Base-by-base conservation (phyloP, 1,284 basidiomycete species). In the Tetrapyrgos nigripes region DNA sequence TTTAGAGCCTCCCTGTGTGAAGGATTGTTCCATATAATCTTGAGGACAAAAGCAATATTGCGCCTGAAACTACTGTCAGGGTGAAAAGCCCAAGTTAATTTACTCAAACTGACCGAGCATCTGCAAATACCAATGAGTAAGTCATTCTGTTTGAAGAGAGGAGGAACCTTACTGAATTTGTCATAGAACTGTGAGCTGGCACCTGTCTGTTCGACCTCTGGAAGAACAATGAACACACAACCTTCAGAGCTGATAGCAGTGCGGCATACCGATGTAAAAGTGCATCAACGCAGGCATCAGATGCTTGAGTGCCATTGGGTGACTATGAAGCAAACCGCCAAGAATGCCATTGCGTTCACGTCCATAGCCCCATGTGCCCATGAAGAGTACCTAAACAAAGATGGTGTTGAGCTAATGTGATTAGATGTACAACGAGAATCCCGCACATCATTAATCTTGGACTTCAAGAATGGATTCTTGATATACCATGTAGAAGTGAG, bases 131-230 rank as follows among this genome's bases (percentile, higher is more conserved):
- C 31, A 23, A 35, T 64, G 24, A 59, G 51, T 55, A 46, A 55
- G 54, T 24, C 33, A 33, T 31, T 21, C 40, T 4, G 8, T 29
- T 24, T n/a, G 8, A 29, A 21, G 63, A 70, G 65, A 48, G 17
- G 19, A 40, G 58, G 44, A 49, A 82, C n/a, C 92, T 72, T 68
- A 96, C 93, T 93, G 72, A 96, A 97, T 85, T 97, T 97, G 73
- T 97, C 96, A 74, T 97, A 99, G 77, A 99, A 99, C 72, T 99
- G 97, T 0, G 96, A 96, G 71, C 96, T 96, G 23, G 94, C 94
- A 44, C 97, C 97, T 0, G 97, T 99, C 66, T 92, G 91, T 72
- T 99, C 97, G 31, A 98, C 96, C 82, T 99, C 95, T 96, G 67
- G 29, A n/a, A 23, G 27, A 45, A 48, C 50, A 50, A 26, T 21